Evolutionary conservation across 768 basidiomycete species (phyloP), one percentile per base, ranked within the genome.

Genomic region (Panaeolus cyanescens): DNA sequence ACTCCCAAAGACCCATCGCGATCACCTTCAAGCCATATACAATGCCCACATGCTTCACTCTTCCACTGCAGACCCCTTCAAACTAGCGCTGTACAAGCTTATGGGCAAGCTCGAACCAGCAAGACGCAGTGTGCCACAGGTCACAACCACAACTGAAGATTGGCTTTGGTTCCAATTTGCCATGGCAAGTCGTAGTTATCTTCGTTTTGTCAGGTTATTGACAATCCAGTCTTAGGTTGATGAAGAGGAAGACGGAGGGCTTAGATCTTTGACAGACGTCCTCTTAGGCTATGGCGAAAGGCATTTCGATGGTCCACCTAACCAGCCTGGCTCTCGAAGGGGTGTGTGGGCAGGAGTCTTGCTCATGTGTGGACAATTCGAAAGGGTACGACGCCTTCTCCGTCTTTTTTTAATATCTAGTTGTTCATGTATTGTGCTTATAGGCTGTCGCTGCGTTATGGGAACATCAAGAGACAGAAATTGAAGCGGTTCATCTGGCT

Each of bases 141-240:
- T 98, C 4, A 98, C 95, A 0, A 84, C 85, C 9, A 96, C 95
- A 1, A 95, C 93, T 2, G 97, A 98, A 72, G 97, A 99, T 74
- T 99, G 96, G 96, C 79, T 98, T 33, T 99, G 96, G 96, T 89
- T 96, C 80, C 96, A 99, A 76, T 83, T 99, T 13, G 83, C 89
- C 1, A 91, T 98, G 86, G 92, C 88, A 54, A 31, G 64, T 7
- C 4, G 13, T 33, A 4, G 9, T 45, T 32, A 9, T 42, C 4
- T 12, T 17, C 17, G 30, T 32, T 3, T 53, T 12, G 15, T 12
- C 8, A n/a, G 32, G 0, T 15, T 36, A 59, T 30, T 37, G 5
- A 32, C 33, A 10, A 17, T 31, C 39, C 30, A 32, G 54, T 4
- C 59, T 56, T 17, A 91, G 89, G 83, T 91, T 20, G 91, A 93